Percentiles rank a stretch among this genome's conserved stretches.
These are phyloP conservation scores for Hanseniaspora meyeri DNA, from an alignment of 805 yeast species.

Conservation along the genomic window DNA sequence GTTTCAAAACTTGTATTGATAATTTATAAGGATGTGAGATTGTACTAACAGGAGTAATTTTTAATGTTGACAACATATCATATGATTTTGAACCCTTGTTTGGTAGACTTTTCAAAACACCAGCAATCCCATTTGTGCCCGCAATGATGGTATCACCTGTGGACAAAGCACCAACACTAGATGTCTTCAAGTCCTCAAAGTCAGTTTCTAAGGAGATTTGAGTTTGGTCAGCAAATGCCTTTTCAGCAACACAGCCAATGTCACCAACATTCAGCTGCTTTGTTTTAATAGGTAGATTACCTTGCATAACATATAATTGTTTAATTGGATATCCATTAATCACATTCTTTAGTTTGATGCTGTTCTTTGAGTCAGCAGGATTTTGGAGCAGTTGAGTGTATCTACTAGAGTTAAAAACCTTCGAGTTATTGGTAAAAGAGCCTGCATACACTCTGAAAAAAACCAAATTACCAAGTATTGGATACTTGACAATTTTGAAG, in stretches of 20 bases:
- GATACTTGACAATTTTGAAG: slow-evolving; percentile 81
- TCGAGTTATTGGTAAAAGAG: slow-evolving; percentile 46
- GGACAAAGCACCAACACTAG: slow-evolving; percentile 34
- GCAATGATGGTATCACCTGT: slow-evolving; percentile 87
- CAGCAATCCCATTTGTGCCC: background rate
- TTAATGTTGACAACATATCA: slow-evolving; percentile 47
- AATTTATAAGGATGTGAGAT: slow-evolving; percentile 12
- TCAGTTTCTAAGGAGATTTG: slow-evolving; percentile 37
- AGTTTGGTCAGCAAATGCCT: slow-evolving; percentile 25
- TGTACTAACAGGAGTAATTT: slow-evolving; percentile 1
- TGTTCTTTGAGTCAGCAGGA: background rate
- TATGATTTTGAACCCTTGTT: slow-evolving; percentile 14
- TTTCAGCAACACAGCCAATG: slow-evolving; percentile 56
- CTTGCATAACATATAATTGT: slow-evolving; percentile 72
- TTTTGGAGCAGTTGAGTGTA: background rate
- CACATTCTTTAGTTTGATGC: slow-evolving; percentile 26
- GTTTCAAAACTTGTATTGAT: slow-evolving; percentile 21
- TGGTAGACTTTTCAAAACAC: background rate
- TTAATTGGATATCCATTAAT: slow-evolving; percentile 55
- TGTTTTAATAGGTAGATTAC: slow-evolving; percentile 70
- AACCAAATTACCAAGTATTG: slow-evolving; percentile 68
- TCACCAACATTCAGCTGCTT: slow-evolving; percentile 55
- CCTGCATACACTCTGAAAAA: slow-evolving; percentile 87
- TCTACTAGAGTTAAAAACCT: slow-evolving; percentile 48
- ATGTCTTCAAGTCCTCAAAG: slow-evolving; percentile 8